Percentiles rank a stretch among this genome's conserved stretches.
Evolutionary conservation across 2,329 filamentous ascomycete genomes (phyloP).

Genomic region (Xylariaceae sp.): DNA sequence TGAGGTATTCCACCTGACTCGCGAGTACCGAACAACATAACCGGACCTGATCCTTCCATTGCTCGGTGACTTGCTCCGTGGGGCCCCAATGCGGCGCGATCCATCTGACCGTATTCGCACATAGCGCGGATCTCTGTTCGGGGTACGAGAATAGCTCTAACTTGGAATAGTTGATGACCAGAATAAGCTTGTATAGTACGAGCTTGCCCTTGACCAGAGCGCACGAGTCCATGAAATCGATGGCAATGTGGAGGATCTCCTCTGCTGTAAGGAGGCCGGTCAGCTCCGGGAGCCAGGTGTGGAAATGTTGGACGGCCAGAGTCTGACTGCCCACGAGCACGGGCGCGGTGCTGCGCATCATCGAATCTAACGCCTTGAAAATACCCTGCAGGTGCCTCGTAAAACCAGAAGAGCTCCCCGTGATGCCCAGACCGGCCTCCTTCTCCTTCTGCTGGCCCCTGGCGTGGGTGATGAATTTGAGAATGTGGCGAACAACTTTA

Average conservation of each 20-base stretch:
- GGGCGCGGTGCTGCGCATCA: conserved; percentile 83
- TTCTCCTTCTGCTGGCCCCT: conserved; percentile 81
- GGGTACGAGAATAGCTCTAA: conserved; percentile 73
- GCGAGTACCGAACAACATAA: conserved; percentile 89
- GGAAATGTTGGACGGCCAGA: conserved; percentile 89
- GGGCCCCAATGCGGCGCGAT: conserved; percentile 90
- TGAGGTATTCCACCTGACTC: conserved; percentile 71
- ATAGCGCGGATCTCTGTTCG: conserved; percentile 65
- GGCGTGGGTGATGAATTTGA: conserved; percentile 91
- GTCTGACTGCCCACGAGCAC: conserved; percentile 91
- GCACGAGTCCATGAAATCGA: conserved; percentile 91
- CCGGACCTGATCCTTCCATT: conserved; percentile 89
- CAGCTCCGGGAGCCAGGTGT: conserved; percentile 93
- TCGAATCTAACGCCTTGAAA: conserved; percentile 79
- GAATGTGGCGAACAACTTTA: conserved; percentile 86
- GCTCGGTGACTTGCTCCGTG: conserved; percentile 63
- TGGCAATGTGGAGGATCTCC: conserved; percentile 84
- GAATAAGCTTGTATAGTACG: conserved; percentile 80
- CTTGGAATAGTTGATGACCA: conserved; percentile 86
- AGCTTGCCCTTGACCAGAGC: conserved; percentile 82
- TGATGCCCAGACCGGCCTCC: conserved; percentile 80
- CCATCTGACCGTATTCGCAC: conserved; percentile 81
- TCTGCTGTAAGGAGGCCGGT: conserved; percentile 66
- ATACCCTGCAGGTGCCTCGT: conserved; percentile 76
- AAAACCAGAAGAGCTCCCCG: conserved; percentile 63